Base-by-base conservation (phyloP, 2,329 filamentous ascomycete species). In the Bipolaris zeicola region DNA sequence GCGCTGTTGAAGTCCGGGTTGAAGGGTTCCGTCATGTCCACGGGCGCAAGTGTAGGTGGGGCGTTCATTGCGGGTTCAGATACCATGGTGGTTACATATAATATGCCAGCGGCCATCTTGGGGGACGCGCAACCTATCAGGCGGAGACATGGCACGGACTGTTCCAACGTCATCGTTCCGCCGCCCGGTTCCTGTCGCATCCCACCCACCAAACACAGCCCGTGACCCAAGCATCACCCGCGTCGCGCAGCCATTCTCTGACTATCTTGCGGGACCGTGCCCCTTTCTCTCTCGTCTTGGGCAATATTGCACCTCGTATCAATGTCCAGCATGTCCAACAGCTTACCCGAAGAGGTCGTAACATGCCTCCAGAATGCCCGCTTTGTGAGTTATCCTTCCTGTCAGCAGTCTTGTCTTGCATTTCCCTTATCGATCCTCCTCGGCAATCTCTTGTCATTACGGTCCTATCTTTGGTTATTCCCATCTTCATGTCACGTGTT, bases 301-400 rank as follows among this genome's bases (percentile, higher is more conserved):
- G 24, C 56, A 28, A 16, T 44, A 55, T 20, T 43, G 24, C n/a
- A 26, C 41, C 33, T 33, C 54, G 14, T 26, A 51, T 10, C 24
- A 10, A 38, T 38, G 31, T 37, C 55, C 38, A 48, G 58, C 45
- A 59, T 58, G 50, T 88, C 90, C 36, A 82, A 83, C 55, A 84
- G 84, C 7, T 84, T 98, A 2, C 95, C 95, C 0, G 81, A 83
- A 3, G 93, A 97, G 76, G 95, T 98, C 20, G 85, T 95, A 11
- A 88, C 92, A 69, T 97, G 93, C 73, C 86, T 99, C 22, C 89
- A 96, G 74, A 98, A 97, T 80, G 92, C 94, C 47, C 89, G 94
- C 68, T 99, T 97, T 80, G 92, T 96, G 85, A 58, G 79, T 68
- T 43, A 45, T 36, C 31, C 36, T 68, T 41, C 44, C 24, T 33